Conservation (phyloP, 1,139 yeast genomes). For the Sugiyamaella paludigena region DNA sequence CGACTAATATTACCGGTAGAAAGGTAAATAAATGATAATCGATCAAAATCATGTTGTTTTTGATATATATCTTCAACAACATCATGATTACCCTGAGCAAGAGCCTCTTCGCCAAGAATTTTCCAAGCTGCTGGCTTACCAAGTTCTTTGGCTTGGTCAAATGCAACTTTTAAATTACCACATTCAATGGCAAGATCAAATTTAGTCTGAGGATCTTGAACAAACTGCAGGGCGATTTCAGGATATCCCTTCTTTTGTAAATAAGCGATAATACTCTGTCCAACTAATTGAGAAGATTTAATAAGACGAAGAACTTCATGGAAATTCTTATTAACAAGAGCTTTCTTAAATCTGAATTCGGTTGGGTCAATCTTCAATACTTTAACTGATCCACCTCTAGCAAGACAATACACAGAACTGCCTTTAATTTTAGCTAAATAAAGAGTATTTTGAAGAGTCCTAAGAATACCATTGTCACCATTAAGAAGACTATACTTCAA, state of each 20-base stretch:
- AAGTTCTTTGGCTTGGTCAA: slow-evolving; percentile 79
- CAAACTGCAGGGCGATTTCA: slow-evolving; percentile 84
- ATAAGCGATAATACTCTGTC: slow-evolving; percentile 94
- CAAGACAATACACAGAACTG: slow-evolving; percentile 71
- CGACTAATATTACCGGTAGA: slow-evolving; percentile 76
- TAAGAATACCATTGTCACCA: slow-evolving; percentile 93
- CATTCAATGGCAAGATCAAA: slow-evolving; percentile 95
- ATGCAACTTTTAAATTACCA: slow-evolving; percentile 84
- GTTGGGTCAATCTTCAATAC: slow-evolving; percentile 85
- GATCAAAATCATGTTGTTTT: slow-evolving; percentile 81
- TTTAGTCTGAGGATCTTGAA: slow-evolving; percentile 92
- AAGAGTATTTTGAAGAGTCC: slow-evolving; percentile 87
- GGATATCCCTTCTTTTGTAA: slow-evolving; percentile 95
- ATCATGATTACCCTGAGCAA: slow-evolving; percentile 82
- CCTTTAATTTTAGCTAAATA: slow-evolving; percentile 76
- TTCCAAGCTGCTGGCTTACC: slow-evolving; percentile 74
- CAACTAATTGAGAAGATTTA: slow-evolving; percentile 85
- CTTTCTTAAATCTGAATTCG: slow-evolving; percentile 93
- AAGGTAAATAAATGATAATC: slow-evolving; percentile 82
- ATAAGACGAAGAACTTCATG: slow-evolving; percentile 89
- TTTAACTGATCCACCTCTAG: slow-evolving; percentile 83
- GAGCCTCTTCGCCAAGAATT: slow-evolving; percentile 79
- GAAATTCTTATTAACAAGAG: slow-evolving; percentile 85
- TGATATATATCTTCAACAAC: slow-evolving; percentile 88
- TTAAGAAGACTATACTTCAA: slow-evolving; percentile 89